Base-by-base conservation (phyloP, 345 rosid species). In the Cardamine chenopodiifolia region DNA sequence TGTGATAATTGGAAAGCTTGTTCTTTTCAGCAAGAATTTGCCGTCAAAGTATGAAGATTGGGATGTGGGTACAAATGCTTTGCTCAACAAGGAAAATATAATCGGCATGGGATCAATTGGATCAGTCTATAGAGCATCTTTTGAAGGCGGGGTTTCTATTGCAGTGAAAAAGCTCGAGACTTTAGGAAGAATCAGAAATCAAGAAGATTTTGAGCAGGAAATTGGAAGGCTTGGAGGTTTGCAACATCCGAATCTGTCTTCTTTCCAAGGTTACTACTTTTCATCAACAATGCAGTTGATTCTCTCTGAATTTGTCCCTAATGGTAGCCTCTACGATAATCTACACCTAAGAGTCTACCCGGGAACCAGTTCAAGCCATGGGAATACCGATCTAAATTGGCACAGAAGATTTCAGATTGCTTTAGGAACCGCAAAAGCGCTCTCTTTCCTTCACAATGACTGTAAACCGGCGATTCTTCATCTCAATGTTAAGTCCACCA, bases 21-120 rank as follows among this genome's bases (percentile, higher is more conserved):
- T 95, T 58, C 86, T 95, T 50, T 92, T 92, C 80, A 95, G 97
- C 87, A 91, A 92, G 86, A 92, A 80, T 60, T 74, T 95, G 65
- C 99, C 99, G 0, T 85, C 99, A 3, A 92, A 81, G 79, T 92
- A 95, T 57, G 97, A 95, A 88, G 99, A 95, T 66, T 92, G 99
- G 99, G 96, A 89, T 76, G 84, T 90, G 0, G 99, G 97, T 25
- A 89, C 97, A 39, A 92, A 89, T 81, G 91, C 97, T 56, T 82
- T 95, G 83, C 90, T 95, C 9, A 90, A 92, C 82, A 95, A 95
- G 86, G 97, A 95, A 32, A 82, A 85, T 29, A 77, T 91, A 64
- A 87, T 95, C 6, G 97, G 99, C 9, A 81, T 86, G 23, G 97
- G 99, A n/a, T 88, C 93, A 1, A 86, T 95, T 0, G 99, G 99